Conservation (phyloP, 257 asterid species). For the Nicotiana tabacum region DNA sequence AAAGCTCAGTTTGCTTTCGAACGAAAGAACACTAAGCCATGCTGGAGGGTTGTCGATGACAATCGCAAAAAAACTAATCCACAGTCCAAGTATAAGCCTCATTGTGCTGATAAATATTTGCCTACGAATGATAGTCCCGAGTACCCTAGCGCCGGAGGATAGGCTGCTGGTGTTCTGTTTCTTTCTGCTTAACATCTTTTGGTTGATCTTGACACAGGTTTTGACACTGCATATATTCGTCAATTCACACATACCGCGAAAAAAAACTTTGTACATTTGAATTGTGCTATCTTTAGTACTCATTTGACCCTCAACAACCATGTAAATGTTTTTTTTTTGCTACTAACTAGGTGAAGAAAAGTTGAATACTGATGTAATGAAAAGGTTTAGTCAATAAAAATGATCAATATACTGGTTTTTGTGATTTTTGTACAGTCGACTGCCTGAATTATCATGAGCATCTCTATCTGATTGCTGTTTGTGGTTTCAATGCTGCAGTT, state of each 20-base stretch:
- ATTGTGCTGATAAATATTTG: neutral
- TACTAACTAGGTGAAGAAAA: neutral
- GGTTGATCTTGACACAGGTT: neutral
- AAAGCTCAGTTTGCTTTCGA: neutral
- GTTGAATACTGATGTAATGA: neutral
- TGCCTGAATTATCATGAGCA: neutral
- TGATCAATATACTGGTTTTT: neutral
- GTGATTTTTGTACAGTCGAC: neutral
- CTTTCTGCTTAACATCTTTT: neutral
- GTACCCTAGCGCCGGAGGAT: neutral
- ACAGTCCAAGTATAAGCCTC: neutral
- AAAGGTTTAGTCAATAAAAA: neutral
- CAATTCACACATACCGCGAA: neutral
- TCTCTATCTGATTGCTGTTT: no score
- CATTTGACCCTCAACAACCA: neutral
- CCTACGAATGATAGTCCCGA: neutral
- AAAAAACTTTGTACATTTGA: conserved; percentile 3
- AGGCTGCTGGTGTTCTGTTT: neutral
- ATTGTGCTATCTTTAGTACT: neutral
- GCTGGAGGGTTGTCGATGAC: conserved; percentile 5
- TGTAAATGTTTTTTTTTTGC: neutral
- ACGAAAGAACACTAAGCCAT: neutral
- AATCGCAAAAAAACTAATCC: neutral
- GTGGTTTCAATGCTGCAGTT: no score
- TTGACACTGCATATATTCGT: neutral